Evolutionary conservation across 2,329 filamentous ascomycete species (phyloP).

Genomic region (Ophiostoma himal-ulmi): DNA sequence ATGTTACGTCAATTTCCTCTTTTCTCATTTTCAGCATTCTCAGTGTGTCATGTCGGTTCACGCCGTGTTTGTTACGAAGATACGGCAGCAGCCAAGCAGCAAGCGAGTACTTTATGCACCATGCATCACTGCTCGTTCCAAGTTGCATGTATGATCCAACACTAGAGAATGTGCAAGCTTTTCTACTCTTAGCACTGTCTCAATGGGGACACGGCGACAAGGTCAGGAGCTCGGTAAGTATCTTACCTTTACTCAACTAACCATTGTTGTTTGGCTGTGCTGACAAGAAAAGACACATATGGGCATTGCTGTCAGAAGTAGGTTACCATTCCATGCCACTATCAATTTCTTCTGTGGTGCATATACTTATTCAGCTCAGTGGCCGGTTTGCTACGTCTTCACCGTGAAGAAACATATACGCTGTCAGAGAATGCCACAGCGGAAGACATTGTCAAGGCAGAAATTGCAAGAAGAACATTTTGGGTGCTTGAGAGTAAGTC

Average conservation of each 20-base stretch:
- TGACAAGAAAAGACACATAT: constrained; percentile 21
- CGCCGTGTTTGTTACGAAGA: constrained; percentile 21
- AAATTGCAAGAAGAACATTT: constrained; percentile 34
- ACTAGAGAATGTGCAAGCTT: constrained; percentile 30
- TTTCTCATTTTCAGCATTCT: constrained; percentile 26
- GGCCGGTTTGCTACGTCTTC: constrained; percentile 49
- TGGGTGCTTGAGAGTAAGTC: constrained; percentile 33
- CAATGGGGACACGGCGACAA: constrained; percentile 35
- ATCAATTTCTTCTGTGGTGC: background rate
- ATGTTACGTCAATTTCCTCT: constrained; percentile 24
- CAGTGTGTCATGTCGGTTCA: constrained; percentile 21
- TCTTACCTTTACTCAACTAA: too few relatives aligned
- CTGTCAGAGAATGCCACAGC: constrained; percentile 25
- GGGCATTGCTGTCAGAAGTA: constrained; percentile 29
- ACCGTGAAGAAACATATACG: constrained; percentile 49
- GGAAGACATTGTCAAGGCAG: constrained; percentile 32
- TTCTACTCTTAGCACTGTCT: constrained; percentile 31
- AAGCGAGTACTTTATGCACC: constrained; percentile 29
- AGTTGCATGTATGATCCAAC: constrained; percentile 29
- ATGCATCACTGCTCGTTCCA: constrained; percentile 25
- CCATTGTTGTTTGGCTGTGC: background rate
- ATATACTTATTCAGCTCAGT: constrained; percentile 27
- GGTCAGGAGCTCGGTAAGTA: constrained; percentile 30
- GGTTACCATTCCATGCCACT: background rate
- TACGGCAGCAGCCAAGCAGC: constrained; percentile 28